These are phyloP conservation scores for Fusarium mexicanum DNA, from an alignment of 2,329 filamentous ascomycete species.

Conservation along the genomic window DNA sequence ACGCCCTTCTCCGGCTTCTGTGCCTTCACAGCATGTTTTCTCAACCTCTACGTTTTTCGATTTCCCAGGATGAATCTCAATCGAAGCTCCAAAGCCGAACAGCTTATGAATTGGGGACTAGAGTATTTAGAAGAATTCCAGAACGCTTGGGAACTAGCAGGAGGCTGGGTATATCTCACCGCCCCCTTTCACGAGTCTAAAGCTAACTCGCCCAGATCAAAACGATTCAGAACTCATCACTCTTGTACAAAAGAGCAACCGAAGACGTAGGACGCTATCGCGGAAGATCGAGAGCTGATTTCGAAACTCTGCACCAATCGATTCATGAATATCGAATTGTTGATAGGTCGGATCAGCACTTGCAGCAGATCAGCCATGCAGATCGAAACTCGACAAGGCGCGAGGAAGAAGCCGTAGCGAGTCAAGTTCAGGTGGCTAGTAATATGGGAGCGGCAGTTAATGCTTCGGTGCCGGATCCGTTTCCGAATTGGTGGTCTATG, in stretches of 20 bases:
- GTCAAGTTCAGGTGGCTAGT: background rate
- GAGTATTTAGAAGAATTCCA: slow-evolving; percentile 39
- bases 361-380: slow-evolving; percentile 35
- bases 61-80: slow-evolving; percentile 54
- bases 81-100: slow-evolving; percentile 21
- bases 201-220: slow-evolving; percentile 26
- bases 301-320: slow-evolving; percentile 34
- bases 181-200: accelerated
- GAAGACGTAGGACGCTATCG: slow-evolving; percentile 31
- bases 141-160: slow-evolving; percentile 36
- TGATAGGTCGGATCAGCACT: slow-evolving; percentile 31
- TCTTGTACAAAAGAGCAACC: slow-evolving; percentile 33
- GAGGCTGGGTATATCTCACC: slow-evolving; percentile 24
- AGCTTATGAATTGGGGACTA: slow-evolving; percentile 33
- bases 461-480: slow-evolving; percentile 22
- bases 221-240: slow-evolving; percentile 37
- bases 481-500: slow-evolving; percentile 42
- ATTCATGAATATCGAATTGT: slow-evolving; percentile 37
- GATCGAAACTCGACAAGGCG: slow-evolving; percentile 18
- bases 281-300: slow-evolving; percentile 33
- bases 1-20: slow-evolving; percentile 58
- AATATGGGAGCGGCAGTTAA: background rate
- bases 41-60: slow-evolving; percentile 52
- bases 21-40: slow-evolving; percentile 55
- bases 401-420: background rate